Percentiles rank a stretch among this genome's conserved stretches.
Conservation (phyloP, 352 stramenopile species). For the Phytophthora rubi region DNA sequence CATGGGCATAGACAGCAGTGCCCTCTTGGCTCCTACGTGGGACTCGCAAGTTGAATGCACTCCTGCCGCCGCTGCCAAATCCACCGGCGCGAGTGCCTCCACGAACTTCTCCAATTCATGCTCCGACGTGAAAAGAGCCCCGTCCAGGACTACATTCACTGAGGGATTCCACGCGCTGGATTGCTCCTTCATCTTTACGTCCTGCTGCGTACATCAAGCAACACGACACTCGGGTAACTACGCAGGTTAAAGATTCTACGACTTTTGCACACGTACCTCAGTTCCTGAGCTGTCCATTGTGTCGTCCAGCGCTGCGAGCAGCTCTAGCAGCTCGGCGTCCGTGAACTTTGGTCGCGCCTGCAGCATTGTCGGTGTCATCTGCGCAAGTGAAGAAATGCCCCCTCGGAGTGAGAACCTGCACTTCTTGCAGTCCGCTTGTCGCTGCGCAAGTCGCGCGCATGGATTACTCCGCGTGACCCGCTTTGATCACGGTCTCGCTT, state of each 20-base stretch:
- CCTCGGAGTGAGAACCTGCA: background rate
- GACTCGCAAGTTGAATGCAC: background rate
- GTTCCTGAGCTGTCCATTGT: background rate
- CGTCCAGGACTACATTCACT: constrained; percentile 17
- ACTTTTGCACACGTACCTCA: constrained; percentile 1
- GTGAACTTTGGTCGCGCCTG: constrained; percentile 39
- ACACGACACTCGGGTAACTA: background rate
- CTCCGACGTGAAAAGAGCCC: constrained; percentile 15
- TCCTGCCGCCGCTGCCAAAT: background rate
- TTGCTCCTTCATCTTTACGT: constrained; percentile 15
- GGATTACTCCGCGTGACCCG: constrained; percentile 21
- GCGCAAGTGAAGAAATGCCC: constrained; percentile 8
- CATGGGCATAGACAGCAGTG: background rate
- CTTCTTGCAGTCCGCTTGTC: constrained; percentile 11
- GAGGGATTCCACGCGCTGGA: constrained; percentile 6
- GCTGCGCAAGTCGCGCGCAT: constrained; percentile 7
- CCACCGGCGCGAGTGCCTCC: constrained; percentile 5
- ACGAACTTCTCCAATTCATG: constrained; percentile 24
- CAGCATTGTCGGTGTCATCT: constrained; percentile 2
- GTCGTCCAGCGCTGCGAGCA: constrained; percentile 39
- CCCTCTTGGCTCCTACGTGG: constrained; percentile 12
- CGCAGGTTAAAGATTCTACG: background rate
- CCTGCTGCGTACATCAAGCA: background rate
- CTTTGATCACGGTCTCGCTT: constrained; percentile 2
- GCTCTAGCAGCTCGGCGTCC: constrained; percentile 53